Conservation (phyloP, 2,329 filamentous ascomycete species). For the Sphaerulina musiva region DNA sequence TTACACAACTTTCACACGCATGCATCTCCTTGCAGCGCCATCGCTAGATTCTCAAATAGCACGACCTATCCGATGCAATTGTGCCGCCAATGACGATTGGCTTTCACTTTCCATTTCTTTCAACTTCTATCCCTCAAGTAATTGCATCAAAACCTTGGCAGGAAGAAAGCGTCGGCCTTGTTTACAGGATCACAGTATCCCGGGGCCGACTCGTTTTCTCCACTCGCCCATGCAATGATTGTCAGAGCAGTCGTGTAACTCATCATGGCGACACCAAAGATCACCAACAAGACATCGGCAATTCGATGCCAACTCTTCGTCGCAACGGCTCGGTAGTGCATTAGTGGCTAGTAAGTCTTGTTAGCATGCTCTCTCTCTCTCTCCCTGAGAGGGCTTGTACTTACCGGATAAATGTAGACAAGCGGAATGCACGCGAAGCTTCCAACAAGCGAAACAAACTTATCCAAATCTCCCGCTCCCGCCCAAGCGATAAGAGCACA, state of each 20-base stretch:
- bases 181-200: conserved; percentile 54
- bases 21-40: too few relatives aligned
- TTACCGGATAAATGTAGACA: conserved; percentile 94
- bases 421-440: conserved; percentile 97
- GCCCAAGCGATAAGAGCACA: conserved; percentile 87
- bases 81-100: too few relatives aligned
- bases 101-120: not conserved
- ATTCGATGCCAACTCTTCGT: conserved; percentile 59
- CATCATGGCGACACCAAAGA: conserved; percentile 83
- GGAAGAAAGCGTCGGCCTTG: conserved; percentile 7
- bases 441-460: conserved; percentile 92
- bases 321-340: conserved; percentile 79
- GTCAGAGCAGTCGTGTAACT: conserved; percentile 85
- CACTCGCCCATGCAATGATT: conserved; percentile 73
- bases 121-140: not conserved
- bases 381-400: conserved; percentile 35
- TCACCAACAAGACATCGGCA: conserved; percentile 67
- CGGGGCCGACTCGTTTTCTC: conserved; percentile 45
- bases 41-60: too few relatives aligned
- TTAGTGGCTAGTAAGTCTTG: conserved; percentile 60
- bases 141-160: conserved; percentile 2
- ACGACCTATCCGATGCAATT: too few relatives aligned
- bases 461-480: conserved; percentile 87
- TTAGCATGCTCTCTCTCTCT: conserved; percentile 2
- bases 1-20: too few relatives aligned